Evolutionary conservation across 768 basidiomycete species (phyloP), one percentile per base, ranked within the genome.

Genomic region (Suillus ampliporus): DNA sequence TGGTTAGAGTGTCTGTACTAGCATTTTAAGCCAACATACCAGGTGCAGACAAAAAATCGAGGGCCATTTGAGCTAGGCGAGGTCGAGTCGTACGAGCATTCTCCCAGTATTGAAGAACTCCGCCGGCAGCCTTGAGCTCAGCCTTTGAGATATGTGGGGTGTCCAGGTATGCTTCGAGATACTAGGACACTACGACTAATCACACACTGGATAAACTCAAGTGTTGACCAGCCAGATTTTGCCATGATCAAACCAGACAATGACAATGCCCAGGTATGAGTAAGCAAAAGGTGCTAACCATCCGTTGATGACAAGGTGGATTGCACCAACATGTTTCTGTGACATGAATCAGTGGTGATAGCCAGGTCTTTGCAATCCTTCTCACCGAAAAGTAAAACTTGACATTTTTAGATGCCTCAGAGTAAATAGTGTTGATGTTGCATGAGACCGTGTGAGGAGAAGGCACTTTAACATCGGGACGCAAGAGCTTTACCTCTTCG

Each of bases 171-270:
- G n/a, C n/a, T n/a, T n/a, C n/a, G n/a, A n/a, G n/a, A n/a, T n/a
- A n/a, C n/a, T n/a, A n/a, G n/a, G n/a, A n/a, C n/a, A n/a, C n/a
- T n/a, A n/a, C n/a, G n/a, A n/a, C n/a, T n/a, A n/a, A n/a, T n/a
- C n/a, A n/a, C n/a, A n/a, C n/a, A n/a, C n/a, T n/a, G 58, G 17
- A 77, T 71, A 62, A 78, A 79, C 51, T 78, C 78, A 3, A 79
- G 67, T 26, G 75, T 68, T 7, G 69, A 59, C 9, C 67, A n/a
- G 69, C 56, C 74, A 70, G 14, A 78, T 74, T 13, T 44, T 41
- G 2, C 77, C 76, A 17, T 67, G 40, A 2, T 63, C 63, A 66
- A 64, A 70, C 77, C 71, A 74, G 21, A 70, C 56, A 19, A 79
- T 61, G 23, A 75, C 75, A 44, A 77, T 59, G 4, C 77, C 75